Percentiles rank a stretch among this genome's conserved stretches.
These are phyloP conservation scores for Waltiozyma sp. DNA, from an alignment of 1,139 yeast genomes.

Conservation along the genomic window DNA sequence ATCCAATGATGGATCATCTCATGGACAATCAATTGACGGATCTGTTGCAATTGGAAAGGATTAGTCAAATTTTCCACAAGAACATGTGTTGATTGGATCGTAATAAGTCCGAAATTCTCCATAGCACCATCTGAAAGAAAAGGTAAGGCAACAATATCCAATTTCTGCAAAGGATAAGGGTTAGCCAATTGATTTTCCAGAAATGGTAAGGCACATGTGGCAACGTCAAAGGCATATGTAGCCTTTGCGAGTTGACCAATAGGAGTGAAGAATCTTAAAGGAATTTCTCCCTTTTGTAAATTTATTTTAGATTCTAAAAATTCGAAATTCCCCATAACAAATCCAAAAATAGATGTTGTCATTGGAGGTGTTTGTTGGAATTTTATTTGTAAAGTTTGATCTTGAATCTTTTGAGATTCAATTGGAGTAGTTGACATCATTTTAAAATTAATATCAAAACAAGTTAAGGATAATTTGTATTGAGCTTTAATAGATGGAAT, in stretches of 20 bases:
- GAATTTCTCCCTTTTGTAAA: slow-evolving; percentile 22
- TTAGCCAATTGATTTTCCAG: slow-evolving; percentile 31
- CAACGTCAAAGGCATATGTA: slow-evolving; percentile 33
- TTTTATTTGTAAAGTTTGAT: slow-evolving; percentile 21
- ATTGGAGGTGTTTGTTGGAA: slow-evolving; percentile 48
- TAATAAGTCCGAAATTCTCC: slow-evolving; percentile 67
- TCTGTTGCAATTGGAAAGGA: slow-evolving; percentile 20
- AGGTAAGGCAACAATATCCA: slow-evolving; percentile 59
- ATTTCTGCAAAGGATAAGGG: slow-evolving; percentile 45
- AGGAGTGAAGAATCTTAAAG: slow-evolving; percentile 45
- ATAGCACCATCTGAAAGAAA: slow-evolving; percentile 66
- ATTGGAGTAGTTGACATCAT: slow-evolving; percentile 38
- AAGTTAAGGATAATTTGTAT: slow-evolving; percentile 33
- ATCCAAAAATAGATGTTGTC: slow-evolving; percentile 53
- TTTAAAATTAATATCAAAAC: slow-evolving; percentile 32
- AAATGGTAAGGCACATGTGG: slow-evolving; percentile 35
- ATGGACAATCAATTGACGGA: slow-evolving; percentile 52
- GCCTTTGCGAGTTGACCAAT: slow-evolving; percentile 39
- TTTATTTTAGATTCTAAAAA: slow-evolving; percentile 27
- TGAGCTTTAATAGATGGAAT: slow-evolving; percentile 45
- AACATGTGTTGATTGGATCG: slow-evolving; percentile 43
- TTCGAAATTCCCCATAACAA: slow-evolving; percentile 56
- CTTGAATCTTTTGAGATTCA: slow-evolving; percentile 17
- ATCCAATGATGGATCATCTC: slow-evolving; percentile 73
- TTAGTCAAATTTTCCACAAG: slow-evolving; percentile 27